These are phyloP conservation scores for Ganoderma leucocontextum DNA, from an alignment of 1,284 basidiomycete species.

Conservation along the genomic window DNA sequence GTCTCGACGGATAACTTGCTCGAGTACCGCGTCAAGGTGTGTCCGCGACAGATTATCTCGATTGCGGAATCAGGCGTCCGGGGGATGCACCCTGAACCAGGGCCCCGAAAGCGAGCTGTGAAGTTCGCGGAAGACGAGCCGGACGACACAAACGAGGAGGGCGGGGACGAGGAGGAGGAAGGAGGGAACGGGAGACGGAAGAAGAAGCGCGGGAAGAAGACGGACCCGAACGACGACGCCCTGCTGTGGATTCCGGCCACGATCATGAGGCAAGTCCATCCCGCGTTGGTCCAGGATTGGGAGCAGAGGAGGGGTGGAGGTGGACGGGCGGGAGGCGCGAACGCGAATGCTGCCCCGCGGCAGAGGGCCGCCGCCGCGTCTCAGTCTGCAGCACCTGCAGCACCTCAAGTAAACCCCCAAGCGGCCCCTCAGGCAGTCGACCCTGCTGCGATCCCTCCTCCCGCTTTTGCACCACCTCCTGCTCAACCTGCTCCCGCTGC, in stretches of 20 bases:
- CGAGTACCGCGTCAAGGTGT: conserved; percentile 54
- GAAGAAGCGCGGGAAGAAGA: conserved; percentile 35
- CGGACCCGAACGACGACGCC: conserved; percentile 44
- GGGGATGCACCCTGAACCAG: conserved; percentile 44
- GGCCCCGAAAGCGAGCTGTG: not conserved
- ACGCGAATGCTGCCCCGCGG: conserved; percentile 30
- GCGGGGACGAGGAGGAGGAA: conserved; percentile 18
- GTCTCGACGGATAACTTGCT: conserved; percentile 51
- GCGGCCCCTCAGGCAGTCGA: not conserved
- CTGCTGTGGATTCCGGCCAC: conserved; percentile 52
- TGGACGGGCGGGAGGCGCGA: conserved; percentile 14
- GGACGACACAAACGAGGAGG: conserved; percentile 18
- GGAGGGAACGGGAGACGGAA: conserved; percentile 7
- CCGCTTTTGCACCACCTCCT: not conserved
- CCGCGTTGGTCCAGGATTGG: conserved; percentile 47
- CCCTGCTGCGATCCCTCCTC: not conserved
- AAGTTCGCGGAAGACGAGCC: not conserved
- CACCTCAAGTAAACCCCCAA: not conserved
- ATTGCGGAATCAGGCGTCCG: conserved; percentile 49
- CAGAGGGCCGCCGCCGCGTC: conserved; percentile 22
- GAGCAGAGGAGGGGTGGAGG: conserved; percentile 27
- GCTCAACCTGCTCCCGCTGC: not conserved
- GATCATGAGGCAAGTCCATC: conserved; percentile 56
- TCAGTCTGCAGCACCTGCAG: conserved; percentile 5
- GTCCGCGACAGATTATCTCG: conserved; percentile 49